Evolutionary conservation across 495 filamentous ascomycete genomes (phyloP), one percentile per base, ranked within the genome.

Genomic region (Pyrenula aspistea): DNA sequence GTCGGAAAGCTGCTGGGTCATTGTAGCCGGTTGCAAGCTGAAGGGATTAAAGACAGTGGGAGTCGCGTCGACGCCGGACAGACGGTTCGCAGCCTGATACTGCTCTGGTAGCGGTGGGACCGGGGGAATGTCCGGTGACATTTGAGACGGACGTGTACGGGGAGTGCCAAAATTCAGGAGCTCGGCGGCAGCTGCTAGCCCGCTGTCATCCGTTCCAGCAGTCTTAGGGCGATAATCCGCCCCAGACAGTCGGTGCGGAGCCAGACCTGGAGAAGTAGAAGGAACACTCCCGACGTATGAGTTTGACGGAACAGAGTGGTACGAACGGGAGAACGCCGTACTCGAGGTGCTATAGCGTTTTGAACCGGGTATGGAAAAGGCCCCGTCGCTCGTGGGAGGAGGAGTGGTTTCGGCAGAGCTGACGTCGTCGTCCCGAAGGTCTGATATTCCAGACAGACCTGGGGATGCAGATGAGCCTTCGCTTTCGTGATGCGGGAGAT

Each of bases 91-190:
- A 24, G 72, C 75, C 57, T 83, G 75, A 62, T 82, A 90, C 55
- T 78, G 81, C 11, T 80, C 84, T 1, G 91, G 91, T 55, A 95
- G 73, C 23, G 89, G 86, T 23, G 91, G 91, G 10, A 96, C 91
- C 0, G 91, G 90, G 25, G 91, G 91, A 10, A 89, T 83, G 61
- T 92, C 91, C 15, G 81, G 70, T 3, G 85, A 83, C 49, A 94
- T 77, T 51, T 79, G 78, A 10, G 85, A 77, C 24, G 88, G 82
- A 11, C 85, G 81, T 10, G 77, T 82, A 36, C 87, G 84, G 51
- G 87, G 89, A 55, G 85, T 91, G 49, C 86, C 84, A 64, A 95
- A 91, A 67, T 89, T 94, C 80, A 93, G 96, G 59, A 96, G 73
- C 59, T 92, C 89, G 47, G 96, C 88, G 2, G 92, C 92, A 2